Percentiles rank a stretch among this genome's conserved stretches.
Conservation (phyloP, 1,139 yeast species). For the Lizanozyma gosingica region DNA sequence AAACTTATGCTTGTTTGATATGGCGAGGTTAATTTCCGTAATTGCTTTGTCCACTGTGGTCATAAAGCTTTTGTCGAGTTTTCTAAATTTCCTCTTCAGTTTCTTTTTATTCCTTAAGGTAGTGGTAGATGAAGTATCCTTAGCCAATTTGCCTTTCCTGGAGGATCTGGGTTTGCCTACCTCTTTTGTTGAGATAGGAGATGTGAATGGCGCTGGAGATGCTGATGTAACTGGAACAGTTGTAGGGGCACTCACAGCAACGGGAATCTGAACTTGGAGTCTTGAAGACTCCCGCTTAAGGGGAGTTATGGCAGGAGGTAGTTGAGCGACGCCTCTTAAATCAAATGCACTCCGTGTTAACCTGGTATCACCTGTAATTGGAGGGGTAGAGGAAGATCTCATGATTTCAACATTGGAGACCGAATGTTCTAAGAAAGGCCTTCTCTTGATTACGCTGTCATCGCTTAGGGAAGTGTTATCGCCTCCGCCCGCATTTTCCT, state of each 20-base stretch:
- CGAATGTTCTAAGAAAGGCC: background rate
- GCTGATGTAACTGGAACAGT: background rate
- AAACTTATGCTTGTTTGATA: background rate
- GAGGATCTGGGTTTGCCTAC: background rate
- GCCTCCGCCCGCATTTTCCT: constrained; percentile 4
- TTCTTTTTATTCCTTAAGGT: too few species aligned
- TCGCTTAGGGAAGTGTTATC: background rate
- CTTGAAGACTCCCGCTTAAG: background rate
- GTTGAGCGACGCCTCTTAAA: background rate
- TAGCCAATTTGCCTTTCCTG: background rate
- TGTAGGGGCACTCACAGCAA: background rate
- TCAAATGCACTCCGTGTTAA: background rate
- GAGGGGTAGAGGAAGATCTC: background rate
- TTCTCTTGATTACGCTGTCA: background rate
- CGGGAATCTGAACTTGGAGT: background rate
- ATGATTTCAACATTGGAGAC: background rate
- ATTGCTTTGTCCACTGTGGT: background rate
- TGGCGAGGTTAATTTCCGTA: background rate
- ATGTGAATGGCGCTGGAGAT: background rate
- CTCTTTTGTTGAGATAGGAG: background rate
- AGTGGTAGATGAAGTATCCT: background rate
- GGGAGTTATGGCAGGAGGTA: background rate
- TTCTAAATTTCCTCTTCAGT: background rate
- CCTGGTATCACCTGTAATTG: background rate
- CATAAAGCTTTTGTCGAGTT: background rate